Evolutionary conservation across 2,329 filamentous ascomycete species (phyloP).

Genomic region (Trichoderma harzianum): DNA sequence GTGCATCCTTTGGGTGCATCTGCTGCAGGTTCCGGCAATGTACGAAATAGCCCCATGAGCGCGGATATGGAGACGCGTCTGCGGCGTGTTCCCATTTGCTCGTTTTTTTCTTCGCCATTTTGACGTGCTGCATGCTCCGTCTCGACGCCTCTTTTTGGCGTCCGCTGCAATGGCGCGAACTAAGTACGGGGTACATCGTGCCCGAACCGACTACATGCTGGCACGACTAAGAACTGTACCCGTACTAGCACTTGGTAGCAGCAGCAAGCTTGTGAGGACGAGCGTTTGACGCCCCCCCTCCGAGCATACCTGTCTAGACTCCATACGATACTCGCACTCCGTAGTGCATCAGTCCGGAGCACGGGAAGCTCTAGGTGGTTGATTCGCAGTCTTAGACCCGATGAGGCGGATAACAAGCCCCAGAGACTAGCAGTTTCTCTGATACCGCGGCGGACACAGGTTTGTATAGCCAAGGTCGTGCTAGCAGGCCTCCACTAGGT

Average conservation of each 20-base stretch:
- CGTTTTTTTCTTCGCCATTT: neutral
- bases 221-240: neutral
- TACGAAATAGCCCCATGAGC: neutral
- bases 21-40: neutral
- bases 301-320: neutral
- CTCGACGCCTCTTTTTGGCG: neutral
- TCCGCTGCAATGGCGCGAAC: neutral
- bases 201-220: constrained; percentile 5
- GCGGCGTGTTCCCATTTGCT: neutral
- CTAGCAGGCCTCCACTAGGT: neutral
- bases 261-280: neutral
- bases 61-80: constrained; percentile 12
- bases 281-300: neutral
- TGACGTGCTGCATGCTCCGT: neutral
- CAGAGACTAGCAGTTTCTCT: neutral
- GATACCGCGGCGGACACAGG: neutral
- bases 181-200: constrained; percentile 4
- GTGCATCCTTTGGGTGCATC: neutral
- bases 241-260: neutral
- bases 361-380: neutral
- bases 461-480: neutral
- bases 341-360: neutral
- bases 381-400: neutral
- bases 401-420: neutral
- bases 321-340: neutral